These are phyloP conservation scores for Dendrobium nobile DNA, from an alignment of 106 monocot genomes.

Conservation along the genomic window DNA sequence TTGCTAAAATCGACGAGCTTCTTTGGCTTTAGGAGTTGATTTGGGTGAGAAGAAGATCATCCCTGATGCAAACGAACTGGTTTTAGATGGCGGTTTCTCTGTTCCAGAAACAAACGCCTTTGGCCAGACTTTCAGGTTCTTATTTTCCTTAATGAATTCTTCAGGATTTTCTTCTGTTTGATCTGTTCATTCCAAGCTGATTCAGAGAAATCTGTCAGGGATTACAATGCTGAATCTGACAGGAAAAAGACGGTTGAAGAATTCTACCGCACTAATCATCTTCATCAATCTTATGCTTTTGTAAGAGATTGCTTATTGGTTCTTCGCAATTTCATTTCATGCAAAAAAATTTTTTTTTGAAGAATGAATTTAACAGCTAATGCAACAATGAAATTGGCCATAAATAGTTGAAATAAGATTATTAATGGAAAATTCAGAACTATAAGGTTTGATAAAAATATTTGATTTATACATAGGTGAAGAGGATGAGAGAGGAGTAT, in stretches of 20 bases:
- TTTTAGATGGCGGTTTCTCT: slow-evolving; percentile 60
- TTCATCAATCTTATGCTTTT: slow-evolving; percentile 35
- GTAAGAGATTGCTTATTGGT: slow-evolving; percentile 10
- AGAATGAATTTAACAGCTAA: neutral
- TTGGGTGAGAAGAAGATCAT: slow-evolving; percentile 9
- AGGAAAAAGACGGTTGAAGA: slow-evolving; percentile 35
- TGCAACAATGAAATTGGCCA: neutral
- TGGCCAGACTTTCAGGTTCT: slow-evolving; percentile 75
- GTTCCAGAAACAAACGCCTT: slow-evolving; percentile 70
- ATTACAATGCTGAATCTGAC: slow-evolving; percentile 38
- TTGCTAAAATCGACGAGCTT: neutral
- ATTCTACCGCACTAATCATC: slow-evolving; percentile 38
- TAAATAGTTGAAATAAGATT: neutral
- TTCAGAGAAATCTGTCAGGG: slow-evolving; percentile 15
- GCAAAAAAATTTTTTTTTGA: neutral
- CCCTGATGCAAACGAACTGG: slow-evolving; percentile 24
- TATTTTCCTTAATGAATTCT: too few species aligned
- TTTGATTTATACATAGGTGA: slow-evolving; percentile 19
- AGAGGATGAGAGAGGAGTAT: slow-evolving; percentile 37
- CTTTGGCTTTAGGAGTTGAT: neutral
- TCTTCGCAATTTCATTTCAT: neutral
- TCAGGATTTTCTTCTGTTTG: neutral
- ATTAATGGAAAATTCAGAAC: neutral
- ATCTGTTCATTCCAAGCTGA: neutral
- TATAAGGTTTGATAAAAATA: neutral